Percentiles rank a stretch among this genome's conserved stretches.
Evolutionary conservation across 768 basidiomycete species (phyloP).

Genomic region (Suillus lakei): DNA sequence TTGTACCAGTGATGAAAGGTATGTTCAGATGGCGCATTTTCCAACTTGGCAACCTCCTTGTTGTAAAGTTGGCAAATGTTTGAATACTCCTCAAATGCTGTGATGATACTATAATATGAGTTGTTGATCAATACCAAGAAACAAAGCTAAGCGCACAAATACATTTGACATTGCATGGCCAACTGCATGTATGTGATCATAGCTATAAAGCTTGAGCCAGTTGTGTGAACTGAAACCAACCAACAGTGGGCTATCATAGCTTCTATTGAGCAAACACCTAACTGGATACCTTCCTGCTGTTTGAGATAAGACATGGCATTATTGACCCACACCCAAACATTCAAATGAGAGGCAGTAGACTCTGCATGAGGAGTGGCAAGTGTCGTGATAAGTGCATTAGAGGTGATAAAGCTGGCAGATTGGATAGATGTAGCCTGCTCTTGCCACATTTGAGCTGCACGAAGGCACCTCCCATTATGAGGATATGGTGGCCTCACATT

Average conservation of each 20-base stretch:
- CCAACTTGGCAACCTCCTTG: background rate
- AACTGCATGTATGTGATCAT: background rate
- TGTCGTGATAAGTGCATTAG: background rate
- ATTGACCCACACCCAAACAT: background rate
- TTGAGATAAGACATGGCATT: background rate
- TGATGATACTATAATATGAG: background rate
- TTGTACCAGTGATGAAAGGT: no score
- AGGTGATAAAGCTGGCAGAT: background rate
- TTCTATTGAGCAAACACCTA: background rate
- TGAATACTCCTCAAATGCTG: no score
- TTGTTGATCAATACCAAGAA: background rate
- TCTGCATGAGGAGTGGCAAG: background rate
- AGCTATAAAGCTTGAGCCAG: background rate
- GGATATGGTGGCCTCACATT: no score
- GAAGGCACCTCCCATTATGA: background rate
- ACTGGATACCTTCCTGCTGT: background rate
- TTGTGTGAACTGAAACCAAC: background rate
- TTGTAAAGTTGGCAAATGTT: background rate
- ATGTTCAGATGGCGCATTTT: background rate
- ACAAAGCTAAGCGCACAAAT: background rate
- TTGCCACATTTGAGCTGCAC: background rate
- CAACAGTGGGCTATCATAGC: background rate
- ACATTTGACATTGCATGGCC: background rate
- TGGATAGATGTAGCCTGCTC: background rate
- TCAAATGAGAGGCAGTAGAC: background rate